These are phyloP conservation scores for Scedosporium dehoogii DNA, from an alignment of 2,329 filamentous ascomycete genomes.

Conservation along the genomic window DNA sequence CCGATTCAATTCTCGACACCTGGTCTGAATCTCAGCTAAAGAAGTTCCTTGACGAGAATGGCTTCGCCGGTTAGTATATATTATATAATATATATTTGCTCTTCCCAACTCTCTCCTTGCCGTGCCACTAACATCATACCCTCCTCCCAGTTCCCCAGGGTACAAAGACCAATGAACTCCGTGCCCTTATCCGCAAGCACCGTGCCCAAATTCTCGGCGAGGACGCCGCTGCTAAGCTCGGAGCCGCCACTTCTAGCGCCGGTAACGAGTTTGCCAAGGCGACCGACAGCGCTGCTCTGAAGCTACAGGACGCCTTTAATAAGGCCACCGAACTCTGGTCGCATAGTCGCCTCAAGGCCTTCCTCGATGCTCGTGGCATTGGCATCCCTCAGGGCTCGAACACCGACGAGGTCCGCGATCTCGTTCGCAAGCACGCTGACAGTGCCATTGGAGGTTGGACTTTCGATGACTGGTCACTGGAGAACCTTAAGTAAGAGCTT, in stretches of 20 bases:
- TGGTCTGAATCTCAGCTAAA: conserved; percentile 89
- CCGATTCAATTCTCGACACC: conserved; percentile 74
- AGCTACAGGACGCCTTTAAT: conserved; percentile 58
- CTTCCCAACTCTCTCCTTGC: not conserved
- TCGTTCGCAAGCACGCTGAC: conserved; percentile 64
- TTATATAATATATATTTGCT: not conserved
- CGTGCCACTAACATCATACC: not conserved
- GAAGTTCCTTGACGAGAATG: conserved; percentile 86
- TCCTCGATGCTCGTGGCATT: conserved; percentile 66
- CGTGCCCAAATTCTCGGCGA: conserved; percentile 62
- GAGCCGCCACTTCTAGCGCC: conserved; percentile 64
- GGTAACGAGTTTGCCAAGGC: conserved; percentile 69
- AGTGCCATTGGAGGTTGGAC: conserved; percentile 61
- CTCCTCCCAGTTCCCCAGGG: conserved; percentile 55
- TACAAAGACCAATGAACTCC: conserved; percentile 78
- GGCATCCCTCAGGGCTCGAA: conserved; percentile 64
- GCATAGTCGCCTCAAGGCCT: conserved; percentile 67
- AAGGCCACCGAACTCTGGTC: conserved; percentile 55
- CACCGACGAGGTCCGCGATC: conserved; percentile 61
- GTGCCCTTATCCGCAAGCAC: conserved; percentile 83
- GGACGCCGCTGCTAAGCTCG: conserved; percentile 48
- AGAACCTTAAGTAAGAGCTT: conserved; percentile 40
- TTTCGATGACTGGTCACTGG: conserved; percentile 65
- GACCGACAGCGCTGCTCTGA: conserved; percentile 56
- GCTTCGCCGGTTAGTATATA: conserved; percentile 41